Evolutionary conservation across 164 flowering plant genomes (phyloP).

Genomic region (Liquidambar formosana): DNA sequence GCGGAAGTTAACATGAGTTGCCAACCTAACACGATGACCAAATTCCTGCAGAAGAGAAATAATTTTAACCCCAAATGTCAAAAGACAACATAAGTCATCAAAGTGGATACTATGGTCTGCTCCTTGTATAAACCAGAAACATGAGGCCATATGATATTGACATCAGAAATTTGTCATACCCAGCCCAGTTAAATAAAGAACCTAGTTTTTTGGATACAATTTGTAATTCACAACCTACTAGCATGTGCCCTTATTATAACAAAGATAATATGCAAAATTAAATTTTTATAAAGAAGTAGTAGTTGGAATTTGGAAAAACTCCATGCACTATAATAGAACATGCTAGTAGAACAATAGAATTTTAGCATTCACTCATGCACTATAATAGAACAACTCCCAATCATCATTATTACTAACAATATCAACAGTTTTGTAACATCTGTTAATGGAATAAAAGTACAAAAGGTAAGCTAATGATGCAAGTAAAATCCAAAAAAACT

Average conservation of each 20-base stretch:
- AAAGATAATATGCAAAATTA: not conserved
- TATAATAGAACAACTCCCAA: no score
- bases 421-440: no score
- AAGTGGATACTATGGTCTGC: not conserved
- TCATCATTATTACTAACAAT: no score
- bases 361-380: no score
- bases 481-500: no score
- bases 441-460: no score
- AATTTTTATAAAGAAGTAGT: no score
- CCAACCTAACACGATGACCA: constrained; percentile 94
- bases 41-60: constrained; percentile 59
- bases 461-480: no score
- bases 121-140: not conserved
- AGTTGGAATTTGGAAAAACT: no score
- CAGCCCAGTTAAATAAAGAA: not conserved
- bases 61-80: not conserved
- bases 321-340: no score
- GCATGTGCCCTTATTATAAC: not conserved
- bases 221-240: not conserved
- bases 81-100: constrained; percentile 1
- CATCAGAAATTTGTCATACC: not conserved
- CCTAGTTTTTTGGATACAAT: not conserved
- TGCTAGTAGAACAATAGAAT: no score
- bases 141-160: not conserved
- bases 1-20: constrained; percentile 82